Base-by-base conservation (phyloP, 345 rosid genomes). In the Murraya paniculata region DNA sequence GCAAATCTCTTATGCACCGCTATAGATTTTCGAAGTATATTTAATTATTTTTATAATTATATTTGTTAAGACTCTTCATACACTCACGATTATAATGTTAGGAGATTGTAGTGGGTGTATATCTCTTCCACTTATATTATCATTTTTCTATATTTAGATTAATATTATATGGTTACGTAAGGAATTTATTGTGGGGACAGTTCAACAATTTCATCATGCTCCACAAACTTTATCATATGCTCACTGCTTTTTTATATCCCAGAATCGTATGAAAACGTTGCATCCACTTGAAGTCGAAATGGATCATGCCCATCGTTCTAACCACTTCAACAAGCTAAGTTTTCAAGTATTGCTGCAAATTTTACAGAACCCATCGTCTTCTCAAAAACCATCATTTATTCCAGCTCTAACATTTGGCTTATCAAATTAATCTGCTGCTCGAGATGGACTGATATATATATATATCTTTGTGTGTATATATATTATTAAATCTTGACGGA, bases 161-260 rank as follows among this genome's bases (percentile, higher is more conserved):
- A 10, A 4, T 30, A 31, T 21, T 55, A 55, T 55, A 11, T 2
- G 19, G 50, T 72, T 57, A 14, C 67, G 13, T 7, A 60, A 24
- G 36, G 68, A 27, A 73, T 39, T 73, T 71, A 13, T 24, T 4
- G 72, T 65, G 72, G 79, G 72, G 62, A 28, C 74, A 31, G 61
- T 58, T 38, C 77, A 73, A 9, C 16, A 38, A 48, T 27, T 56
- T 72, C 22, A 72, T 72, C 48, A 10, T 56, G 69, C 71, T 30
- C 78, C 64, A 31, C 78, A 16, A 65, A 66, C 72, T 75, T 75
- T 64, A 76, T 65, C 41, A 65, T 55, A 76, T 76, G 64, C 79
- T 76, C 25, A 53, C 9, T 31, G n/a, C 21, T 55, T 75, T 75
- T 65, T 75, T 14, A n/a, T 31, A 16, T 53, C 33, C 61, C 33